Evolutionary conservation across 1,284 basidiomycete genomes (phyloP), one percentile per base, ranked within the genome.

Genomic region (Trichosporon asahii): DNA sequence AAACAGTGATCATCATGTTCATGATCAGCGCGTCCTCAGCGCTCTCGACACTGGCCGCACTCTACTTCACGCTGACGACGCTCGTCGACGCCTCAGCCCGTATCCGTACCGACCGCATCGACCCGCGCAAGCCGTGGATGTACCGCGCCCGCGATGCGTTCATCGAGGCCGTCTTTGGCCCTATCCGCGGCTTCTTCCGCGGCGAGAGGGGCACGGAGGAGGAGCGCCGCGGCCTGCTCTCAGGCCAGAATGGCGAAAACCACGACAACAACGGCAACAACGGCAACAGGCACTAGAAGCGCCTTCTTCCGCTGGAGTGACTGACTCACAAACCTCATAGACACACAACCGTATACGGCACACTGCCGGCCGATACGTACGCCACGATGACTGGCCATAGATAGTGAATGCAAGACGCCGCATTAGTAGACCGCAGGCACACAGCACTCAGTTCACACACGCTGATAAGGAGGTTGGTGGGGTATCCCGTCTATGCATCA

Each of bases 1-100:
- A 21, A 21, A 2, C 66, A 85, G 84, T 93, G 90, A 89, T 94
- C 70, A 92, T 94, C 83, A 92, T 93, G 89, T 94, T 94, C 82
- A 92, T 94, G 90, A 92, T 94, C 67, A 89, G 90, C 1, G 89
- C 92, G 0, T 88, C 88, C 68, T 90, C 90, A 0, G 88, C 89
- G 0, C 86, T 94, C 27, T 87, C 89, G 5, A 86, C 88, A 6
- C 89, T 92, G 70, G 83, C 87, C 64, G 87, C 88, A 1, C 89
- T 90, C 0, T 83, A 89, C 67, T 84, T 88, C 46, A 86, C 88
- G 1, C 86, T 93, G 12, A 82, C 81, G 1, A 86, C 89, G 14
- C 86, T 89, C 5, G 87, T 93, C 21, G 92, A 94, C 78, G 77
- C 76, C 8, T 86, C 90, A 61, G 89, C 92, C 75, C 87, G 91